phyloP scores from a whole-genome alignment of 192 early-diverging fungal genomes.

The Rhizophagus clarus region DNA sequence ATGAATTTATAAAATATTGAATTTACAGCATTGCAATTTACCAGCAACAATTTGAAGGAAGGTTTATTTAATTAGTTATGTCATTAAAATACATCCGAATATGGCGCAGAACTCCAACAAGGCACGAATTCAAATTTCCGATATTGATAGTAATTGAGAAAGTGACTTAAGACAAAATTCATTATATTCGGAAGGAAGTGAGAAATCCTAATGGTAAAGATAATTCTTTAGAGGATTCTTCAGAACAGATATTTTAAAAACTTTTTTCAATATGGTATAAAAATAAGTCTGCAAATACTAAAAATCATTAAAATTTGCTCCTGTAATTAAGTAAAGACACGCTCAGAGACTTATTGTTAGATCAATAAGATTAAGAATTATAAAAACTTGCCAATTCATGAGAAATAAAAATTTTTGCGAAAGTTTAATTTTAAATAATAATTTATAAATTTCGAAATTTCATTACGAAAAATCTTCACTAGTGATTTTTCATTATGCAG shows the following conservation, averaged over 20 bases:
- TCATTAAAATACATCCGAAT: background rate
- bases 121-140: background rate
- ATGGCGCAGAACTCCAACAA: background rate
- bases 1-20: constrained; percentile 20
- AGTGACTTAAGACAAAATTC: background rate
- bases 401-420: too few relatives aligned
- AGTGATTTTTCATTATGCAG: too few relatives aligned
- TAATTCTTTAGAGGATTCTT: background rate
- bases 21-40: background rate
- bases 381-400: too few relatives aligned
- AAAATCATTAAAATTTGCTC: too few relatives aligned
- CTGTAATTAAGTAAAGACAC: too few relatives aligned
- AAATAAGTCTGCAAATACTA: too few relatives aligned
- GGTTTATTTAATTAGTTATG: background rate
- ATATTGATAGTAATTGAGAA: background rate
- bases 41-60: constrained; percentile 9
- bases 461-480: too few relatives aligned
- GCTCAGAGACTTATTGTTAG: too few relatives aligned
- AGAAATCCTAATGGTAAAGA: background rate
- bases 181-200: background rate
- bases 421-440: too few relatives aligned
- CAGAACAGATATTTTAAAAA: background rate
- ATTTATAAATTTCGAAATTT: too few relatives aligned
- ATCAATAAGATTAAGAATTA: too few relatives aligned
- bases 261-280: background rate